Percentiles rank a stretch among this genome's conserved stretches.
phyloP scores from a whole-genome alignment of 2,329 filamentous ascomycete species.

The Diplodia intermedia region DNA sequence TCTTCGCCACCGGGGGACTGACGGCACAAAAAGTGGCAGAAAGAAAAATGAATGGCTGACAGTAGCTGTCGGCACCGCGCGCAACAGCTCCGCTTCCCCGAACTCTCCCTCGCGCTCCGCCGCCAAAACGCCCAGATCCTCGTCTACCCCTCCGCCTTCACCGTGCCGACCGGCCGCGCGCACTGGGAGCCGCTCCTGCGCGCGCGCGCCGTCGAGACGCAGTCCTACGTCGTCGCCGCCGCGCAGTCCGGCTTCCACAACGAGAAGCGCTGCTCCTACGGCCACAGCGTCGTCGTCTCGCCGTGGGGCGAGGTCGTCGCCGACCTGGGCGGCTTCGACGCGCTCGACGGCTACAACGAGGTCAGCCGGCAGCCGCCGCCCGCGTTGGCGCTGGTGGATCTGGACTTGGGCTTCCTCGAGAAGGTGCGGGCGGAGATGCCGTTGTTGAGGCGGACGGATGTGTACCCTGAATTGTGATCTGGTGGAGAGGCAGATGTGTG shows the following conservation, averaged over 20 bases:
- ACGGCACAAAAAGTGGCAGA: background rate
- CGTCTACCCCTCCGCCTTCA: slow-evolving; percentile 90
- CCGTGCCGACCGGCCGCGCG: slow-evolving; percentile 79
- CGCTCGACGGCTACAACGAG: slow-evolving; percentile 46
- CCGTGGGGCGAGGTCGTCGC: slow-evolving; percentile 83
- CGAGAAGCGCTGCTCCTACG: slow-evolving; percentile 79
- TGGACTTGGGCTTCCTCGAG: slow-evolving; percentile 64
- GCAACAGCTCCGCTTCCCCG: slow-evolving; percentile 74
- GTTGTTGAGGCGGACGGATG: slow-evolving; percentile 60
- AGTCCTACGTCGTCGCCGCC: slow-evolving; percentile 85
- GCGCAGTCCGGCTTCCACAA: slow-evolving; percentile 79
- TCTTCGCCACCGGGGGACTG: too few relatives aligned
- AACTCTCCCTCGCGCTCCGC: slow-evolving; percentile 72
- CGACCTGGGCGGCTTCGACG: slow-evolving; percentile 64
- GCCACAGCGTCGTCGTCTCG: slow-evolving; percentile 82
- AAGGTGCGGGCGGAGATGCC: slow-evolving; percentile 64
- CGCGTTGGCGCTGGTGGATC: slow-evolving; percentile 57
- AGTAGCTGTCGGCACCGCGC: background rate
- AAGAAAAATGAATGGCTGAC: background rate
- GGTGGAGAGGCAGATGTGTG: background rate
- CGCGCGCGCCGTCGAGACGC: slow-evolving; percentile 85
- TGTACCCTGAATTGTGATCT: slow-evolving; percentile 41
- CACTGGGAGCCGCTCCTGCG: slow-evolving; percentile 86
- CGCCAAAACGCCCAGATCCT: slow-evolving; percentile 75
- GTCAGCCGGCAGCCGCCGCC: slow-evolving; percentile 43